phyloP scores from a whole-genome alignment of 2,329 filamentous ascomycete species.

The Drechslera avenae region DNA sequence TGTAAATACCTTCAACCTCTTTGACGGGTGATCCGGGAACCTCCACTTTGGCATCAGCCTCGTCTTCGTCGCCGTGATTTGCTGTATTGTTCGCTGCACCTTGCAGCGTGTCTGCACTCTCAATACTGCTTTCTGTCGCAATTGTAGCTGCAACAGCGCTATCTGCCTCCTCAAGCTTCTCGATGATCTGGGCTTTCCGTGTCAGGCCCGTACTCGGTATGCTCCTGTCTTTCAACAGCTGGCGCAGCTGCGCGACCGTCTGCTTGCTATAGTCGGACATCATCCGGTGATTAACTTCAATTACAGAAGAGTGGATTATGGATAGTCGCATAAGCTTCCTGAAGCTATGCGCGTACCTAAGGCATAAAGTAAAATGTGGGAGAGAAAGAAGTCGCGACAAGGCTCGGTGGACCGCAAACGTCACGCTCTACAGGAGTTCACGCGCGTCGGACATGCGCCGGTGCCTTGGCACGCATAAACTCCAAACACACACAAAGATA shows the following conservation, averaged over 20 bases:
- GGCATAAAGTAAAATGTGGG: not conserved
- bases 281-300: slow-evolving; percentile 2
- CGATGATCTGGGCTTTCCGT: slow-evolving; percentile 55
- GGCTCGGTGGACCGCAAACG: slow-evolving; percentile 13
- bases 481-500: no score
- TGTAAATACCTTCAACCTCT: slow-evolving; percentile 30
- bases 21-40: slow-evolving; percentile 22
- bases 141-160: slow-evolving; percentile 9
- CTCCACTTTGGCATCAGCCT: not conserved
- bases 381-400: slow-evolving; percentile 3
- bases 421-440: slow-evolving; percentile 15
- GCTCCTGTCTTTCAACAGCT: slow-evolving; percentile 53
- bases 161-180: slow-evolving; percentile 49
- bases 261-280: slow-evolving; percentile 54
- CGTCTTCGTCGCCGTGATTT: slow-evolving; percentile 9
- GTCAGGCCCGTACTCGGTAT: slow-evolving; percentile 54
- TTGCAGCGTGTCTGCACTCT: slow-evolving; percentile 33
- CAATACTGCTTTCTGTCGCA: slow-evolving; percentile 34
- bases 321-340: slow-evolving; percentile 4
- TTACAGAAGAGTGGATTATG: not conserved
- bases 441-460: slow-evolving; percentile 9
- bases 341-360: not conserved
- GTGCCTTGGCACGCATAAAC: slow-evolving; percentile 13
- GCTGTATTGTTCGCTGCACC: slow-evolving; percentile 7
- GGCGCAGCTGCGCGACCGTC: slow-evolving; percentile 54